Percentiles rank a stretch among this genome's conserved stretches.
phyloP scores from a whole-genome alignment of 2,329 filamentous ascomycete species.

The Neonectria punicea region DNA sequence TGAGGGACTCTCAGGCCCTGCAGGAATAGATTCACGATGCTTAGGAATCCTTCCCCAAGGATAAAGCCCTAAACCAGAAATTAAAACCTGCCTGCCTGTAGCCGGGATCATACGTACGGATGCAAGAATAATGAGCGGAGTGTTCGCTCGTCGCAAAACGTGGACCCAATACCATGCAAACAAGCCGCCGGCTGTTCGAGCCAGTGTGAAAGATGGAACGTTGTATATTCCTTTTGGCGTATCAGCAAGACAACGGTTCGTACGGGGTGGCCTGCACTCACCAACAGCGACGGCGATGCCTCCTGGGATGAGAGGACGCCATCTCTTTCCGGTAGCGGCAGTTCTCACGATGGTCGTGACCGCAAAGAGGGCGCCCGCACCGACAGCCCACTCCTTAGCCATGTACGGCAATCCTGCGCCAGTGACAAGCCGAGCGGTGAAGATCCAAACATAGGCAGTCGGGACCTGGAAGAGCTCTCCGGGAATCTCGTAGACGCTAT shows the following conservation, averaged over 20 bases:
- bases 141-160: slow-evolving; percentile 65
- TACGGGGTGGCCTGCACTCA: slow-evolving; percentile 47
- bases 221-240: slow-evolving; percentile 85
- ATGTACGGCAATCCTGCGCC: slow-evolving; percentile 87
- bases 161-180: slow-evolving; percentile 80
- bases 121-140: slow-evolving; percentile 88
- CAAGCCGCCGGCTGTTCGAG: slow-evolving; percentile 82
- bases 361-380: slow-evolving; percentile 79
- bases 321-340: slow-evolving; percentile 63
- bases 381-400: slow-evolving; percentile 82
- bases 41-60: slow-evolving; percentile 89
- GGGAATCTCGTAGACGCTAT: slow-evolving; percentile 85
- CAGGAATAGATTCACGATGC: slow-evolving; percentile 87
- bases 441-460: slow-evolving; percentile 96
- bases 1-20: slow-evolving; percentile 83
- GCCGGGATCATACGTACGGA: slow-evolving; percentile 58
- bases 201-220: slow-evolving; percentile 93
- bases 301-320: slow-evolving; percentile 84
- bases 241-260: slow-evolving; percentile 22
- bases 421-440: slow-evolving; percentile 92
- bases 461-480: slow-evolving; percentile 93
- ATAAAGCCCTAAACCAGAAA: slow-evolving; percentile 75
- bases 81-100: slow-evolving; percentile 19
- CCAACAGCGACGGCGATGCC: slow-evolving; percentile 96
- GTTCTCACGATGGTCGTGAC: slow-evolving; percentile 77